Base-by-base conservation (phyloP, 2,329 filamentous ascomycete species). In the Cladosporium velox region DNA sequence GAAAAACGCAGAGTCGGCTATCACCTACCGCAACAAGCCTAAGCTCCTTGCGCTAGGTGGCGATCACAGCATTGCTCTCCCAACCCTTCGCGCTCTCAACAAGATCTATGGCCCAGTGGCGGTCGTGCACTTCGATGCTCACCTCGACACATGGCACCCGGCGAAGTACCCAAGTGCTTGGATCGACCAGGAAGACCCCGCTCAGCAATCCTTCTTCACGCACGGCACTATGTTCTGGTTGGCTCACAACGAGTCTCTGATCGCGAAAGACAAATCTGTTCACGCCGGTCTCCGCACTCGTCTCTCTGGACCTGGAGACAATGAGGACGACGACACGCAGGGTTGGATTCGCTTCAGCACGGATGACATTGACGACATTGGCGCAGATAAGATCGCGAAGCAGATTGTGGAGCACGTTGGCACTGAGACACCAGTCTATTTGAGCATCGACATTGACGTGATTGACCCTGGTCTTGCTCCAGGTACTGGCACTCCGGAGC, bases 201-300 rank as follows among this genome's bases (percentile, higher is more conserved):
- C 84, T 2, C 84, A 87, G 67, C 90, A 92, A 77, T 85, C 87
- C 2, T 86, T 89, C 71, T 95, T 96, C 81, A 96, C 89, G 74
- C 93, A 97, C 78, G 93, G 93, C 4, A 91, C 87, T 71, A 95
- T 96, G 88, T 96, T 96, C 83, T 94, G 92, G 90, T 86, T 94
- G 71, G 93, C 93, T 6, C 88, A 89, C 59, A 88, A 88, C 34
- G 93, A 96, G 77, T 91, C 91, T 0, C 81, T 97, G 30, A 88
- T 96, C 66, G 84, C 86, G 67, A 93, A 94, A 77, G 81, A 83
- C 15, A 89, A 86, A 0, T 91, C 87, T 26, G 91, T 95, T 6
- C 93, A 97, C 77, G 93, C 91, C 0, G 93, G 93, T 1, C 82
- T 96, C 60, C 88, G 93, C 54, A 96, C 92, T 0, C 85, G 92